Base-by-base conservation (phyloP, 2,329 filamentous ascomycete genomes). In the Tothia fuscella region DNA sequence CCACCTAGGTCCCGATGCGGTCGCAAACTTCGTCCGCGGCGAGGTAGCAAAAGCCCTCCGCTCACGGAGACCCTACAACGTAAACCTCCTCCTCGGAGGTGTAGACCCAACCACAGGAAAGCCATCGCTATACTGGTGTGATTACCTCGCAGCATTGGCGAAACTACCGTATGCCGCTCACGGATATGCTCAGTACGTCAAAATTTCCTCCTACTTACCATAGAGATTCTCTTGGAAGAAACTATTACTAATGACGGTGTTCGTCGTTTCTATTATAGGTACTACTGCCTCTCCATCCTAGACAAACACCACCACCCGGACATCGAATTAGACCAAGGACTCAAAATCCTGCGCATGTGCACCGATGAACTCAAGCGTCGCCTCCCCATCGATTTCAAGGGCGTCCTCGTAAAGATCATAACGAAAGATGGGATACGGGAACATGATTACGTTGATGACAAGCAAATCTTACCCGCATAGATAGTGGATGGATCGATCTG, bases 221-320 rank as follows among this genome's bases (percentile, higher is more conserved):
- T 4, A 31, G 22, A 16, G 10, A 21, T 26, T 13, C 14, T n/a
- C 14, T 31, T 30, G n/a, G 20, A 36, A 14, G 19, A 20, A 12
- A 40, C n/a, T 31, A 25, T 30, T 38, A 22, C 35, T 21, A 13
- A 41, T 22, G 28, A 26, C n/a, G n/a, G n/a, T n/a, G n/a, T n/a
- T n/a, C n/a, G n/a, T n/a, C n/a, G n/a, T n/a, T n/a, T n/a, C n/a
- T n/a, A 35, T 31, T 29, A 25, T 48, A 86, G 80, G 66, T 96
- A 96, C 73, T 98, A 98, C 73, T 98, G 91, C 63, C 74, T 98
- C 47, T 93, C 86, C 5, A 93, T 94, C 53, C 78, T 98, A 39
- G 91, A 98, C 69, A 98, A 98, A 71, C 91, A 98, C 63, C 91
- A 98, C 62, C 84, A 95, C 57, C 89, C 91, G 36, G 82, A 95